These are phyloP conservation scores for Linnemannia elongata DNA, from an alignment of 192 early-diverging fungal species.

Conservation along the genomic window DNA sequence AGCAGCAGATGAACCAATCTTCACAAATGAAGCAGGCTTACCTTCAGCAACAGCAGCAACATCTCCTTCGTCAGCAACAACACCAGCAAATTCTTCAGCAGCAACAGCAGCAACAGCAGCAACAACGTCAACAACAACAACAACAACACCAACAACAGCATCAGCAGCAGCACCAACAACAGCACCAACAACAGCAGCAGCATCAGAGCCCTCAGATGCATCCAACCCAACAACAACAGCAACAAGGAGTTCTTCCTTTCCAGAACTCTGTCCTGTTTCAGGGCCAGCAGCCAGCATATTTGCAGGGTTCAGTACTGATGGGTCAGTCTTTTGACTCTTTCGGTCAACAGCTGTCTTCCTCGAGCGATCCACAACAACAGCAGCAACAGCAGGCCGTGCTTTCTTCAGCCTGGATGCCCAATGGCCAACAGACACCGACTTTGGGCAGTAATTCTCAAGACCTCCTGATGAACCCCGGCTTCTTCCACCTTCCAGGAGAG, in stretches of 20 bases:
- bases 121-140: neutral
- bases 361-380: slow-evolving; percentile 14
- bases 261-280: slow-evolving; percentile 22
- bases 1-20: neutral
- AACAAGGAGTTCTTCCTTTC: neutral
- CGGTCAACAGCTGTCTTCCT: neutral
- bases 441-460: slow-evolving; percentile 1
- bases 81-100: slow-evolving; percentile 6
- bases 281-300: slow-evolving; percentile 14
- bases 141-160: slow-evolving; percentile 11
- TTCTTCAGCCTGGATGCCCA: neutral
- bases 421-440: neutral
- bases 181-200: neutral
- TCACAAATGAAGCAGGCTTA: neutral
- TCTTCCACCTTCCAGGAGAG: neutral
- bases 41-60: slow-evolving; percentile 14
- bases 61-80: slow-evolving; percentile 4
- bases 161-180: neutral
- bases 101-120: neutral
- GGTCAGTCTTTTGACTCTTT: neutral
- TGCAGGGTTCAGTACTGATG: neutral
- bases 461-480: neutral
- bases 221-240: neutral
- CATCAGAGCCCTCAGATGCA: neutral
- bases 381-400: slow-evolving; percentile 15